Base-by-base conservation (phyloP, 768 basidiomycete genomes). In the Xerocomus brunneocitrinus region DNA sequence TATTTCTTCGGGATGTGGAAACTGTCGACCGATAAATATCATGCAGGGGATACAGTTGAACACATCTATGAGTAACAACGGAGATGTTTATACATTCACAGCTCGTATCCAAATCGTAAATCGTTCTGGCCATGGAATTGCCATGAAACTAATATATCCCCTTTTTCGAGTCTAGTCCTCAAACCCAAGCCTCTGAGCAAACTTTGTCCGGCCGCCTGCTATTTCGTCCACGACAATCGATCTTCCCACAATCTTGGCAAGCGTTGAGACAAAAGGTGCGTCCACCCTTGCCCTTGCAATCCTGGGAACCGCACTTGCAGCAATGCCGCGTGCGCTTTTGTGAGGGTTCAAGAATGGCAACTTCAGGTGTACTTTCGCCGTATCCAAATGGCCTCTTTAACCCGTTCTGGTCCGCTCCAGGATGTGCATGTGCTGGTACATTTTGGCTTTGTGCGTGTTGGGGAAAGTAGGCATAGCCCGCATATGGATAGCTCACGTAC, bases 251-350 rank as follows among this genome's bases (percentile, higher is more conserved):
- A 67, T 91, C 89, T 71, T 88, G 85, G 58, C 89, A 91, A 39
- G 81, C 73, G 65, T 83, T 89, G 60, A 72, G 73, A 64, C 89
- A 91, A 64, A 88, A 89, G 41, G 74, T 73, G 36, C 87, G 74
- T 4, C 89, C 89, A 3, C 89, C 89, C 60, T 90, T 91, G 46
- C 89, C 89, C 65, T 90, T 91, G 67, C 89, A 91, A 24, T 87
- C 82, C 68, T 85, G 82, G 36, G 81, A 83, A 14, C 89, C 89
- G 52, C 89, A 91, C 71, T 91, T 91, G 66, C 84, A 85, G 61
- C 89, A 91, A 62, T 90, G 89, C 38, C 89, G 84, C 41, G 81
- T 81, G 3, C 89, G 78, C 64, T 87, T 87, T 59, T 69, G 68
- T 4, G 74, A 70, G 3, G 71, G 69, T 53, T 76, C 73, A 3